Evolutionary conservation across 1,284 basidiomycete species (phyloP).

Genomic region (Polyporus tsugae): DNA sequence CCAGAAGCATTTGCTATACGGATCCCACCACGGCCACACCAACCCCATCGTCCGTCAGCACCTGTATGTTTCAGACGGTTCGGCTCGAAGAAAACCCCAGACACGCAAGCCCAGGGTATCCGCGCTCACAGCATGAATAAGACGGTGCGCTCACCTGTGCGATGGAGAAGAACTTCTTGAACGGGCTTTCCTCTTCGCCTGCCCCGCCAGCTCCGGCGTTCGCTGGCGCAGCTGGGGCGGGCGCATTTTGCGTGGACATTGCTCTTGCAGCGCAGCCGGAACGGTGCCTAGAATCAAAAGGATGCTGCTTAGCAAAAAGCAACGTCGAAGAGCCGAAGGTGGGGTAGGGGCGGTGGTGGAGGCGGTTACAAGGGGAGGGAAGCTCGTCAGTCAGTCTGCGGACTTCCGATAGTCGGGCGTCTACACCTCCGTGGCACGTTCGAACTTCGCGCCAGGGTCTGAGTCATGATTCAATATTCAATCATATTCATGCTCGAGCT

Average conservation of each 20-base stretch:
- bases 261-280: conserved; percentile 21
- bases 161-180: conserved; percentile 47
- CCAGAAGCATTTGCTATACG: conserved; percentile 68
- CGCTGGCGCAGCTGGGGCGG: conserved; percentile 34
- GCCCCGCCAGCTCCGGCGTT: conserved; percentile 28
- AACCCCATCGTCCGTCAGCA: conserved; percentile 13
- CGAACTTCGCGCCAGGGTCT: not conserved
- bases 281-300: conserved; percentile 8
- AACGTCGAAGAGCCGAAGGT: not conserved
- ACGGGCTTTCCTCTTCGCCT: conserved; percentile 38
- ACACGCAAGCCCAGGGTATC: not conserved
- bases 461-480: too few relatives aligned
- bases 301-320: not conserved
- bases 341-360: conserved; percentile 3
- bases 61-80: not conserved
- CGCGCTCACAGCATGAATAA: not conserved
- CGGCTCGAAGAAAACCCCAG: not conserved
- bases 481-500: too few relatives aligned
- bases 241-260: conserved; percentile 38
- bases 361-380: not conserved
- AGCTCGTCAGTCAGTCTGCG: not conserved
- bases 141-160: conserved; percentile 53
- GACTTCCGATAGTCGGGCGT: not conserved
- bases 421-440: not conserved
- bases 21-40: not conserved